Conservation (phyloP, 2,329 filamentous ascomycete species). For the Leptographium radiaticola region DNA sequence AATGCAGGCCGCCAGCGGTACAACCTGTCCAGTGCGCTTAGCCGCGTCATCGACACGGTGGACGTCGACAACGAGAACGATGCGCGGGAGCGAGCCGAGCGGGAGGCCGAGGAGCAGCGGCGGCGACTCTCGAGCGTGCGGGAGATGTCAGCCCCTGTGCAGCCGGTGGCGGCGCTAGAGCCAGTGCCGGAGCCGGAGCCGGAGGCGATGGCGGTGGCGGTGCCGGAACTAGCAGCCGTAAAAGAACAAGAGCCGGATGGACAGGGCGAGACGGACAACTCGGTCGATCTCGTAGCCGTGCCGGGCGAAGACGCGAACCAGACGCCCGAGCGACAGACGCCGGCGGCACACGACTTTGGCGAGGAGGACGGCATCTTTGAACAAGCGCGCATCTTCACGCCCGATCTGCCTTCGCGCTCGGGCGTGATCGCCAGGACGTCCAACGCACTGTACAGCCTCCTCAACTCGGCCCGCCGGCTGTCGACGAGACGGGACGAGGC, state of each 20-base stretch:
- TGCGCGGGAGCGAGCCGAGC: constrained; percentile 7
- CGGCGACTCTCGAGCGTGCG: neutral
- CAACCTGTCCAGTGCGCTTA: constrained; percentile 12
- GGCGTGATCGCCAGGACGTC: constrained; percentile 7
- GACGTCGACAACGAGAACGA: constrained; percentile 13
- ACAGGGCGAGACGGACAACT: neutral
- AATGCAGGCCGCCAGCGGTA: constrained; percentile 12
- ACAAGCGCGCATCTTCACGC: constrained; percentile 19
- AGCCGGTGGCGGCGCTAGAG: neutral
- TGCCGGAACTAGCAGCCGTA: neutral
- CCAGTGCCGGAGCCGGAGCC: neutral
- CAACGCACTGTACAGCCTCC: constrained; percentile 8
- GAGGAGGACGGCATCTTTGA: constrained; percentile 23
- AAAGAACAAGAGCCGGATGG: neutral
- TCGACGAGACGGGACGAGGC: neutral
- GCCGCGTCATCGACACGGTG: constrained; percentile 10
- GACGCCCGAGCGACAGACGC: neutral
- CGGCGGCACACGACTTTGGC: constrained; percentile 19
- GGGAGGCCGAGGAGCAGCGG: constrained; percentile 8
- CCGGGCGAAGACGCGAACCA: neutral
- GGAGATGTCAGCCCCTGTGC: neutral
- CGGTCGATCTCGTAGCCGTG: neutral
- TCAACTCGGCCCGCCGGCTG: constrained; percentile 9
- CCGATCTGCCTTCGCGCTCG: constrained; percentile 2
- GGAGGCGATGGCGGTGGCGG: neutral